phyloP scores from a whole-genome alignment of 2,329 filamentous ascomycete genomes.

The Phialocephala sp. region DNA sequence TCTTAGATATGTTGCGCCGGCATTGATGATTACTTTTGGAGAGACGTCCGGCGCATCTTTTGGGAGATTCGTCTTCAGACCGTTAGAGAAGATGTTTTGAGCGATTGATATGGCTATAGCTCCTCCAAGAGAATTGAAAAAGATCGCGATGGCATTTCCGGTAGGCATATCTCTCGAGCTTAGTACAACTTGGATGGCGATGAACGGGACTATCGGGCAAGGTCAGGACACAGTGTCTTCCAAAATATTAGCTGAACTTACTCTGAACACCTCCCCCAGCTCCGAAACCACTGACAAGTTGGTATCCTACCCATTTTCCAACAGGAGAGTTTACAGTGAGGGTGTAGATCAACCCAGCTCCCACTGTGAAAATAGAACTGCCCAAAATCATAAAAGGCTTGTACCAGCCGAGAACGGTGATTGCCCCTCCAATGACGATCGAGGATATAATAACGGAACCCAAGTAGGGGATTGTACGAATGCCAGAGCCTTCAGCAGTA shows the following conservation, averaged over 20 bases:
- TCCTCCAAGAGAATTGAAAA: slow-evolving; percentile 63
- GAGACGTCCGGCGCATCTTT: slow-evolving; percentile 39
- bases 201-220: slow-evolving; percentile 53
- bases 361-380: slow-evolving; percentile 50
- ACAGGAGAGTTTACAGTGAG: slow-evolving; percentile 49
- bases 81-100: slow-evolving; percentile 53
- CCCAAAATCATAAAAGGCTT: slow-evolving; percentile 54
- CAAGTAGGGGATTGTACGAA: slow-evolving; percentile 50
- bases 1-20: slow-evolving; percentile 51
- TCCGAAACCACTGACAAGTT: slow-evolving; percentile 55
- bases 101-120: slow-evolving; percentile 63
- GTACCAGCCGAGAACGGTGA: slow-evolving; percentile 50
- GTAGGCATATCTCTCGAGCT: slow-evolving; percentile 57
- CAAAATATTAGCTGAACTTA: slow-evolving; percentile 11
- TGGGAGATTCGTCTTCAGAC: slow-evolving; percentile 38
- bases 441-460: slow-evolving; percentile 51
- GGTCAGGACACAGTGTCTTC: background rate
- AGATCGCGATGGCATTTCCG: slow-evolving; percentile 62
- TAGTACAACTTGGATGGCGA: slow-evolving; percentile 57
- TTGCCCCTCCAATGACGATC: slow-evolving; percentile 47
- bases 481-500: slow-evolving; percentile 47
- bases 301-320: slow-evolving; percentile 58
- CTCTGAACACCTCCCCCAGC: slow-evolving; percentile 47
- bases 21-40: slow-evolving; percentile 44
- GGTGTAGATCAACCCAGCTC: slow-evolving; percentile 50